These are phyloP conservation scores for Fusarium sp. DNA, from an alignment of 2,329 filamentous ascomycete species.

Conservation along the genomic window DNA sequence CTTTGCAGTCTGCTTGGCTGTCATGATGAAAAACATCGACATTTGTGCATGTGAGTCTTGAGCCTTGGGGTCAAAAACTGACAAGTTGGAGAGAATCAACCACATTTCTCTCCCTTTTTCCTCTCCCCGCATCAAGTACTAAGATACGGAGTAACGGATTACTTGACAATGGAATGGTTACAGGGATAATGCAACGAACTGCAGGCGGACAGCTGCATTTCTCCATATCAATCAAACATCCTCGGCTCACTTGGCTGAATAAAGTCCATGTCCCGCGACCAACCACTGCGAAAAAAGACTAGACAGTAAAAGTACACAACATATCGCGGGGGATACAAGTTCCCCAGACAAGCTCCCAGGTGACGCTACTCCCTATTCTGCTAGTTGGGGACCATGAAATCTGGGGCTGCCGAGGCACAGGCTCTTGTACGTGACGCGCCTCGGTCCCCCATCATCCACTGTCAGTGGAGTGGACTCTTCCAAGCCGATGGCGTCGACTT, in stretches of 20 bases:
- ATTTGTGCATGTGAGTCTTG: conserved; percentile 21
- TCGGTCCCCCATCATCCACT: conserved; percentile 36
- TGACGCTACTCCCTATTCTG: conserved; percentile 30
- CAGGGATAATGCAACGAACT: conserved; percentile 6
- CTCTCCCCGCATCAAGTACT: background rate
- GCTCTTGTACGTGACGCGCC: conserved; percentile 33
- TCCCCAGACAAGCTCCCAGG: conserved; percentile 3
- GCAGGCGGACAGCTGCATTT: conserved; percentile 8
- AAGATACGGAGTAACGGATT: background rate
- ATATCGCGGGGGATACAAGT: conserved; percentile 12
- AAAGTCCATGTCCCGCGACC: conserved; percentile 25
- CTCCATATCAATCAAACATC: conserved; percentile 20
- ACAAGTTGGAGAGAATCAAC: conserved; percentile 12
- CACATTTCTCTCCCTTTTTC: background rate
- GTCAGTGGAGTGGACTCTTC: background rate
- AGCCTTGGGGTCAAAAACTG: conserved; percentile 22
- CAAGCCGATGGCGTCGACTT: conserved; percentile 29
- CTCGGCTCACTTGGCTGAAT: conserved; percentile 40
- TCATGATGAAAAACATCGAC: background rate
- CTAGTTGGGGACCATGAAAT: conserved; percentile 33
- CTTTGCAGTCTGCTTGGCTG: conserved; percentile 5
- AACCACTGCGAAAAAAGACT: background rate
- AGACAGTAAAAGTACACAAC: background rate
- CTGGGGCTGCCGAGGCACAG: conserved; percentile 48
- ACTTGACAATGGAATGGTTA: background rate